Conservation (phyloP, 768 basidiomycete species). For the Tremella fuciformis region DNA sequence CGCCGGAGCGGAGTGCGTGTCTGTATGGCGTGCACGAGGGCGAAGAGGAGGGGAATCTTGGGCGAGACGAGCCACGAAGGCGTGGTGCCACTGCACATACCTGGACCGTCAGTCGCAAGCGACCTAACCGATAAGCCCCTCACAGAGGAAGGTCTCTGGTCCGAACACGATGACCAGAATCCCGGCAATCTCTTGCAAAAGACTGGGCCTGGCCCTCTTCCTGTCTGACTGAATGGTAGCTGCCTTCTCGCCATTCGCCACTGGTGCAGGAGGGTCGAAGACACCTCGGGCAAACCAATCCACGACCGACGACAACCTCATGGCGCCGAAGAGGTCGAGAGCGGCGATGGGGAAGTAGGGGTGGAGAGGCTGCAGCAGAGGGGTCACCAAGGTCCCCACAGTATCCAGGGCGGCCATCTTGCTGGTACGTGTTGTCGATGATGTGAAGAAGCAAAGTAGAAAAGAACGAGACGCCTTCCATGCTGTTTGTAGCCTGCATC, state of each 20-base stretch:
- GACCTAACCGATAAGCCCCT: constrained; percentile 13
- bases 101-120: constrained; percentile 16
- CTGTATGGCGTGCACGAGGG: constrained; percentile 56
- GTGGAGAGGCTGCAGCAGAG: constrained; percentile 20
- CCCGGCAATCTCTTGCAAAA: constrained; percentile 43
- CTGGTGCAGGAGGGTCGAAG: constrained; percentile 22
- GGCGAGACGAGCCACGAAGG: constrained; percentile 80
- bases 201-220: constrained; percentile 19
- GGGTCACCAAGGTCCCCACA: neutral
- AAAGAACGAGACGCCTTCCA: too few relatives aligned
- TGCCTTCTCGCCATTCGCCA: neutral
- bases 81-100: constrained; percentile 51
- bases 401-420: neutral
- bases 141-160: constrained; percentile 48
- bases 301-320: constrained; percentile 33
- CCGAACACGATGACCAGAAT: constrained; percentile 48
- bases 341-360: constrained; percentile 29
- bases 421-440: too few relatives aligned
- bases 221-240: neutral
- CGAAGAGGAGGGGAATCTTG: constrained; percentile 64
- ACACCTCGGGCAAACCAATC: constrained; percentile 38
- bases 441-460: too few relatives aligned
- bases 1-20: constrained; percentile 57
- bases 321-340: constrained; percentile 37
- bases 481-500: too few relatives aligned